These are phyloP conservation scores for Caryocar brasiliense DNA, from an alignment of 441 rosid genomes.

Conservation along the genomic window DNA sequence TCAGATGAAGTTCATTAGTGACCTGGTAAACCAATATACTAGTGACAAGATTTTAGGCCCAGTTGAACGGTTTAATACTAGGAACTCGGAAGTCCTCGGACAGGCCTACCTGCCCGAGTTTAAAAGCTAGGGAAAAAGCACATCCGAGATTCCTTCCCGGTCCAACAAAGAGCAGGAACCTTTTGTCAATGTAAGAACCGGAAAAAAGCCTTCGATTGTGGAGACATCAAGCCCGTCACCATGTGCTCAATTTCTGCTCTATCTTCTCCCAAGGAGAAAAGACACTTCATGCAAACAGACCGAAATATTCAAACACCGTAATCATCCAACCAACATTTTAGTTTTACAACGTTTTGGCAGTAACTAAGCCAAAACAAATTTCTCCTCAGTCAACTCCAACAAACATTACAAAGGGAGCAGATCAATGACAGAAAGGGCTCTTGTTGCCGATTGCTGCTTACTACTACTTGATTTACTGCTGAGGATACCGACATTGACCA, in stretches of 20 bases:
- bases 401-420: not conserved
- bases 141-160: conserved; percentile 18
- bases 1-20: too few relatives aligned
- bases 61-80: too few relatives aligned
- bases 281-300: conserved; percentile 1
- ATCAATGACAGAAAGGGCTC: too few relatives aligned
- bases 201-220: conserved; percentile 22
- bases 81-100: too few relatives aligned
- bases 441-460: too few relatives aligned
- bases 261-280: conserved; percentile 7
- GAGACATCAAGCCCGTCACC: conserved; percentile 7
- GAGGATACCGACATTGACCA: conserved; percentile 45
- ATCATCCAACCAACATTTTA: not conserved
- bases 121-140: too few relatives aligned
- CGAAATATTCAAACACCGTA: conserved; percentile 11
- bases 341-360: not conserved
- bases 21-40: too few relatives aligned
- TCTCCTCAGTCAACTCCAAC: not conserved
- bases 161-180: conserved; percentile 8
- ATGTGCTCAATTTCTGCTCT: conserved; percentile 21
- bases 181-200: conserved; percentile 11
- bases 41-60: too few relatives aligned
- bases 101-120: too few relatives aligned
- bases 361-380: not conserved
- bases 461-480: conserved; percentile 23